These are phyloP conservation scores for Penicillium cosmopolitanum DNA, from an alignment of 495 filamentous ascomycete genomes.

Conservation along the genomic window DNA sequence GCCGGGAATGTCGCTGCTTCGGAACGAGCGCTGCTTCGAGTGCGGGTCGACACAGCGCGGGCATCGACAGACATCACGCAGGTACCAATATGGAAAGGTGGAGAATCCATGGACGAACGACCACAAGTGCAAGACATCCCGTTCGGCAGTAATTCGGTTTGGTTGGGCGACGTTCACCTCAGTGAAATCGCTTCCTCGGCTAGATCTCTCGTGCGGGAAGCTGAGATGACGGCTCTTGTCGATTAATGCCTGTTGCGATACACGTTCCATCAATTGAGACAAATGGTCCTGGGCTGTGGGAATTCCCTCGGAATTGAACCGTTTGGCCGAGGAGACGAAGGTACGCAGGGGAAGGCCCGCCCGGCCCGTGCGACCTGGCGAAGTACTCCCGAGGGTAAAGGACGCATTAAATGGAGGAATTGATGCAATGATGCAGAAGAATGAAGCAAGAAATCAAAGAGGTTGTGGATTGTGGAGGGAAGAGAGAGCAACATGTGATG, in stretches of 20 bases:
- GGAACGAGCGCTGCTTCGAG: constrained; percentile 82
- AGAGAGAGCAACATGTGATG: constrained; percentile 6
- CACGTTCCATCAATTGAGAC: constrained; percentile 1
- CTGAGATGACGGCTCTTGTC: not conserved
- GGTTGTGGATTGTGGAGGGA: not conserved
- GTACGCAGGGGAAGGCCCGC: constrained; percentile 12
- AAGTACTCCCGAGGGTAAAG: constrained; percentile 4
- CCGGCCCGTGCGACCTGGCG: constrained; percentile 15
- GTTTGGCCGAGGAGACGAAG: constrained; percentile 16
- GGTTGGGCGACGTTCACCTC: not conserved
- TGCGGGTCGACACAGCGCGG: constrained; percentile 70
- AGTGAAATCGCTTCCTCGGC: not conserved
- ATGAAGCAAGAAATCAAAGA: not conserved
- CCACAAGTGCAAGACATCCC: not conserved
- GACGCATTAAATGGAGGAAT: constrained; percentile 16
- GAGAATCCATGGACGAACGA: not conserved
- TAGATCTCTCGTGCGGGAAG: not conserved
- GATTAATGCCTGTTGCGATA: not conserved
- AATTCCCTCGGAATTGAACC: constrained; percentile 4
- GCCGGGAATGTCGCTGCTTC: constrained; percentile 69
- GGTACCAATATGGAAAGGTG: constrained; percentile 47
- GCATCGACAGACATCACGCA: constrained; percentile 81
- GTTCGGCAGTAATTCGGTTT: not conserved
- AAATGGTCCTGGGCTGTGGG: not conserved
- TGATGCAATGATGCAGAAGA: not conserved